These are phyloP conservation scores for Metschnikowia orientalis DNA, from an alignment of 805 yeast genomes.

Conservation along the genomic window DNA sequence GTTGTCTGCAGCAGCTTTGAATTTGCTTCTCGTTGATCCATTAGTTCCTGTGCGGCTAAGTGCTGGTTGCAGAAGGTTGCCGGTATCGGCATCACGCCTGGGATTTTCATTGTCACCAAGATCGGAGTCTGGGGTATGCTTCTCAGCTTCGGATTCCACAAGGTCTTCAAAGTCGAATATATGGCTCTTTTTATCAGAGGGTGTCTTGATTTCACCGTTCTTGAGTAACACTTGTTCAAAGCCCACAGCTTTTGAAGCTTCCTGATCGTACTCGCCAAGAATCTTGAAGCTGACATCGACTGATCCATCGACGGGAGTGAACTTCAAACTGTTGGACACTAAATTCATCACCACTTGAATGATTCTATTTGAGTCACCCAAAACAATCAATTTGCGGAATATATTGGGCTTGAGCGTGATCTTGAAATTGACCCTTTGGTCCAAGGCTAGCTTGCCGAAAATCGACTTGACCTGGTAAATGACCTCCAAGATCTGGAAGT, in stretches of 20 bases:
- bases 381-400: slow-evolving; percentile 58
- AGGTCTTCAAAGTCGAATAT: no score
- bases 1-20: slow-evolving; percentile 4
- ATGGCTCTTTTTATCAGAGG: no score
- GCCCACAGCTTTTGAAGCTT: slow-evolving; percentile 12
- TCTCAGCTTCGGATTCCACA: neutral
- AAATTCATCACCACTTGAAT: slow-evolving; percentile 90
- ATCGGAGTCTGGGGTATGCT: neutral
- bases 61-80: no score
- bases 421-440: slow-evolving; percentile 65
- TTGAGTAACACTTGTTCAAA: slow-evolving; percentile 14
- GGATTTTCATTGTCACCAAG: neutral
- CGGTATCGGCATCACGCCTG: no score
- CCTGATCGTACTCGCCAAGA: slow-evolving; percentile 64
- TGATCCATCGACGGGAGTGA: slow-evolving; percentile 84
- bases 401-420: slow-evolving; percentile 60
- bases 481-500: slow-evolving; percentile 75
- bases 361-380: slow-evolving; percentile 87
- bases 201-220: no score
- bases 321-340: slow-evolving; percentile 85
- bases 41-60: slow-evolving; percentile 1
- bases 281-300: slow-evolving; percentile 61
- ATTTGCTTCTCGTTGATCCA: neutral
- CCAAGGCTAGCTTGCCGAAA: slow-evolving; percentile 73
- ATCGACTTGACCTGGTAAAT: slow-evolving; percentile 82